Evolutionary conservation across 2,329 filamentous ascomycete species (phyloP).

Genomic region (Mollisia scopiformis): DNA sequence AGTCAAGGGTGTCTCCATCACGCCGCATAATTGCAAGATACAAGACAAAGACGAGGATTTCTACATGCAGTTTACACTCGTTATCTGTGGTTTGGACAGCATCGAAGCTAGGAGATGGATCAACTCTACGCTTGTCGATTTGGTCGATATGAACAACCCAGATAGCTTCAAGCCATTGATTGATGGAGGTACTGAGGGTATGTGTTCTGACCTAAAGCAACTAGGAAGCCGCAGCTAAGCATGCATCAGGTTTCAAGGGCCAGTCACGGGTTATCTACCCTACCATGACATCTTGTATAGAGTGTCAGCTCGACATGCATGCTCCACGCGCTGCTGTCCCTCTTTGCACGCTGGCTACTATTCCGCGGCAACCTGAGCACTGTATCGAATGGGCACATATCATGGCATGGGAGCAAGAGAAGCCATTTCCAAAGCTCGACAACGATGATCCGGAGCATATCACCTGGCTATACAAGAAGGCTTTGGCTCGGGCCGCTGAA

Average conservation of each 20-base stretch:
- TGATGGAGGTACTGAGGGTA: constrained; percentile 92
- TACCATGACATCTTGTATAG: constrained; percentile 92
- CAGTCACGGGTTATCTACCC: constrained; percentile 92
- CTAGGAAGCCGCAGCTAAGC: not conserved
- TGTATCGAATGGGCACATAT: constrained; percentile 99
- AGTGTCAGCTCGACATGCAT: constrained; percentile 98
- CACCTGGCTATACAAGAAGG: constrained; percentile 92
- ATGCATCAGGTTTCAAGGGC: constrained; percentile 79
- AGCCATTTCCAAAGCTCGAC: constrained; percentile 83
- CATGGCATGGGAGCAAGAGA: constrained; percentile 91
- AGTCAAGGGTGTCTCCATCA: constrained; percentile 90
- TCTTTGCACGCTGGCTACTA: constrained; percentile 93
- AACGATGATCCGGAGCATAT: constrained; percentile 97
- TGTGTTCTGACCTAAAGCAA: not conserved
- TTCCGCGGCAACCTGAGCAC: constrained; percentile 95
- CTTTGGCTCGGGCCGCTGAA: constrained; percentile 77
- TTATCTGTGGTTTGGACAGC: constrained; percentile 94
- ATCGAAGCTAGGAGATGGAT: constrained; percentile 99
- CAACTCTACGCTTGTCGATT: constrained; percentile 87
- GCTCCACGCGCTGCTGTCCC: constrained; percentile 96
- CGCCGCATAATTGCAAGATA: constrained; percentile 90
- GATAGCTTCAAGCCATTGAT: constrained; percentile 92
- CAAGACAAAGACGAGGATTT: constrained; percentile 97
- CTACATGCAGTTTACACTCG: constrained; percentile 94
- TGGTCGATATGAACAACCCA: constrained; percentile 82